Conservation (phyloP, 768 basidiomycete genomes). For the Goffeauzyma gilvescens region DNA sequence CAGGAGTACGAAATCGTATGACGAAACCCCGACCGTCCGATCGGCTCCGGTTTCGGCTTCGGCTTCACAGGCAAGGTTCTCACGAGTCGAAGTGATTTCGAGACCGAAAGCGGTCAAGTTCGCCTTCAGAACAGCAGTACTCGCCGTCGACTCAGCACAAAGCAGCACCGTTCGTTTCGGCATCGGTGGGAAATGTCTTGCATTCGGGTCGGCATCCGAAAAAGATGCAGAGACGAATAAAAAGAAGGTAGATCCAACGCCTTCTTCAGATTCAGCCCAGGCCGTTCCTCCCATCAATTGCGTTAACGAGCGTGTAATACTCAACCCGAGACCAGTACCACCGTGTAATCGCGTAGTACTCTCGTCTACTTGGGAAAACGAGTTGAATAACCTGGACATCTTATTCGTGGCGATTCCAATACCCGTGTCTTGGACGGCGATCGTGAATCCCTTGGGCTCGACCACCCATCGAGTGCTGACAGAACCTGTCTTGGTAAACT, state of each 20-base stretch:
- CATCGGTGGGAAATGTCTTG: background rate
- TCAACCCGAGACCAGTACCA: constrained; percentile 20
- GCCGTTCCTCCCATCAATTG: constrained; percentile 21
- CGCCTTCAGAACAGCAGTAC: background rate
- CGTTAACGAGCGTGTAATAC: constrained; percentile 21
- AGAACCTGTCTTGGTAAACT: constrained; percentile 17
- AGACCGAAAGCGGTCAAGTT: too few species aligned
- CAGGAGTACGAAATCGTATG: constrained; percentile 15
- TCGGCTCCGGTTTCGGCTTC: too few species aligned
- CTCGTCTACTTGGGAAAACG: constrained; percentile 24
- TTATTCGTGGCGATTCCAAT: constrained; percentile 20
- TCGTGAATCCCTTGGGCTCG: constrained; percentile 5
- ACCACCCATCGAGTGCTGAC: constrained; percentile 18
- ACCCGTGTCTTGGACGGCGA: constrained; percentile 22
- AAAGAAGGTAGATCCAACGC: constrained; percentile 20
- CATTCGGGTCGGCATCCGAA: too few species aligned
- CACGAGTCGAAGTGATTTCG: background rate
- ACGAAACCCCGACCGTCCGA: too few species aligned
- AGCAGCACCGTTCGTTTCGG: background rate
- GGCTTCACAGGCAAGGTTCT: constrained; percentile 1
- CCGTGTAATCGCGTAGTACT: constrained; percentile 19
- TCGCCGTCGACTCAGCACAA: background rate
- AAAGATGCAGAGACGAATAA: constrained; percentile 19
- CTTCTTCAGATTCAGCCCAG: constrained; percentile 17
- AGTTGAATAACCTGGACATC: constrained; percentile 22